A percentile compares a stretch with the other conserved stretches of the same genome.
Evolutionary conservation across 2,329 filamentous ascomycete genomes (phyloP).

Genomic region (Colletotrichum acutatum): DNA sequence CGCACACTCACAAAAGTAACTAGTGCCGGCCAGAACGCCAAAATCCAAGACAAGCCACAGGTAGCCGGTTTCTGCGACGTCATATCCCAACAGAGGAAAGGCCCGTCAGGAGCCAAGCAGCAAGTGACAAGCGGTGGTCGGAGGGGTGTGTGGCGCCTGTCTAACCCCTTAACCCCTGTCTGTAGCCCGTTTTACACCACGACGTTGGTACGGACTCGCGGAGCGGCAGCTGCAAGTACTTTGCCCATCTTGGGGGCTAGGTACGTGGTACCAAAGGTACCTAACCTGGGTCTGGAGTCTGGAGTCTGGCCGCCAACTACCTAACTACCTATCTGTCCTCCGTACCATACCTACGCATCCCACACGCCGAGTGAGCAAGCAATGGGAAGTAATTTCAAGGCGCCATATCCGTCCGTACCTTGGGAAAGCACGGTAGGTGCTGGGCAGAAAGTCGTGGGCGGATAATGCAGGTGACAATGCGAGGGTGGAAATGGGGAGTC

Average conservation of each 20-base stretch:
- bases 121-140: conserved; percentile 20
- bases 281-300: too few species aligned
- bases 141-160: conserved; percentile 28
- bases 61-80: conserved; percentile 20
- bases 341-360: not conserved
- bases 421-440: not conserved
- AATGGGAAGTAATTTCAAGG: not conserved
- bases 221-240: not conserved
- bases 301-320: too few species aligned
- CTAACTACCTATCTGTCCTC: too few species aligned
- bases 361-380: not conserved
- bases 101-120: conserved; percentile 1
- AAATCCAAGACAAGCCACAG: conserved; percentile 19
- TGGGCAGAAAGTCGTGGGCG: not conserved
- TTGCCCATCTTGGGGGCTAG: not conserved
- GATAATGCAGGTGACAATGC: not conserved
- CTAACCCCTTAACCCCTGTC: conserved; percentile 24
- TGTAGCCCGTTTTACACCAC: not conserved
- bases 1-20: not conserved
- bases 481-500: not conserved
- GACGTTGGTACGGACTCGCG: conserved; percentile 1
- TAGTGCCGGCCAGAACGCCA: not conserved
- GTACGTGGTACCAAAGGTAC: too few species aligned
- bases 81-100: conserved; percentile 25
- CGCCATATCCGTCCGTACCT: not conserved